phyloP scores from a whole-genome alignment of 768 basidiomycete species.

The Russula olivacea region DNA sequence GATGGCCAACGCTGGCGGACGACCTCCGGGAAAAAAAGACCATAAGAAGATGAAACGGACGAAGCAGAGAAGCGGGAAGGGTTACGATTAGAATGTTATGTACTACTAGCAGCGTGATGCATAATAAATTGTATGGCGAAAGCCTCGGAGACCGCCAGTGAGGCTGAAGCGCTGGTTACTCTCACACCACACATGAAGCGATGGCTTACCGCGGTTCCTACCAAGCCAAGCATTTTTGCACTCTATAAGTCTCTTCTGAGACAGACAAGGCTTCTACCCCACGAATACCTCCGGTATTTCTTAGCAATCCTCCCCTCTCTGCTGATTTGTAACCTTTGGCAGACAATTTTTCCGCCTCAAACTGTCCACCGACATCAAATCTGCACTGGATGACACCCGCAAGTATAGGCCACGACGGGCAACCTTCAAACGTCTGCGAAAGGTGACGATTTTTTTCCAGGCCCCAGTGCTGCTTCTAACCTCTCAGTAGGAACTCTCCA shows the following conservation, averaged over 20 bases:
- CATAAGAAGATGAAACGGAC: constrained; percentile 76
- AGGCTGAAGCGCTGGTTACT: no score
- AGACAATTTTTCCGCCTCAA: constrained; percentile 65
- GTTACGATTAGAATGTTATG: constrained; percentile 67
- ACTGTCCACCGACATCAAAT: constrained; percentile 51
- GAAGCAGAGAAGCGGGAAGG: constrained; percentile 90
- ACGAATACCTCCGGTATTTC: constrained; percentile 42
- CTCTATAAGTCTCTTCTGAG: constrained; percentile 40
- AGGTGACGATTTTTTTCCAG: constrained; percentile 35
- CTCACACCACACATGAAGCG: constrained; percentile 1
- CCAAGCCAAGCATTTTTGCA: constrained; percentile 27
- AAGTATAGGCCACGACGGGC: constrained; percentile 31
- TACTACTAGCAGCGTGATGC: not conserved
- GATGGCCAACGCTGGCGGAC: constrained; percentile 36
- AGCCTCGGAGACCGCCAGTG: no score
- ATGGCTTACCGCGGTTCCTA: not conserved
- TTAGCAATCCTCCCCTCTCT: not conserved
- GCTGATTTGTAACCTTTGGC: constrained; percentile 9
- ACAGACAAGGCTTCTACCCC: constrained; percentile 41
- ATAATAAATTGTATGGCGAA: not conserved
- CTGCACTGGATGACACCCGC: constrained; percentile 36
- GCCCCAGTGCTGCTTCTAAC: not conserved
- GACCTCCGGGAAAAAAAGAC: constrained; percentile 60
- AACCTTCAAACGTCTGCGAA: constrained; percentile 46
- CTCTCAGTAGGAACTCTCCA: constrained; percentile 45